Conservation (phyloP, 179 eudicot genomes). For the Patellifolia procumbens region DNA sequence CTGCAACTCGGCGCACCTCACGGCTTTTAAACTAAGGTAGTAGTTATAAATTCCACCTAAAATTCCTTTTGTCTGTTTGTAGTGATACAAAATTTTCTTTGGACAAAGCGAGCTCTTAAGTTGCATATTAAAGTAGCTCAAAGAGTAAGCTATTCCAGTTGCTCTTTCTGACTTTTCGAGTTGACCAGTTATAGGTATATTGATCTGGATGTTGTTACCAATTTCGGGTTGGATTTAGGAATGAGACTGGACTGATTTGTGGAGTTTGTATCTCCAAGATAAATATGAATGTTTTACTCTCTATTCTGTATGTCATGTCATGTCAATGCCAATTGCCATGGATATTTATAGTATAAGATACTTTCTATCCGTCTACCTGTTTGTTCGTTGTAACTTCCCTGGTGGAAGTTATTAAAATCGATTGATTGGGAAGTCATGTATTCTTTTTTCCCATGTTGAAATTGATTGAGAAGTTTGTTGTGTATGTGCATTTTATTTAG, state of each 20-base stretch:
- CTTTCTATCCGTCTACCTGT: background rate
- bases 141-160: too few relatives aligned
- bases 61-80: background rate
- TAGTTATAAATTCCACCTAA: too few relatives aligned
- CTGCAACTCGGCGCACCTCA: too few relatives aligned
- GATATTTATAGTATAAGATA: too few relatives aligned
- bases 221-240: background rate
- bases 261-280: background rate
- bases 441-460: background rate
- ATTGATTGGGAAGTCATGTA: background rate
- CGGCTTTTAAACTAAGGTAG: too few relatives aligned
- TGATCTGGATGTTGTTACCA: background rate
- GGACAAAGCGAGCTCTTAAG: background rate
- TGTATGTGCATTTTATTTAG: background rate
- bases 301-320: too few relatives aligned
- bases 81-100: background rate
- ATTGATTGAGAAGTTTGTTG: background rate
- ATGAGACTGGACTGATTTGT: background rate
- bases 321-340: background rate
- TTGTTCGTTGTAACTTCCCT: background rate
- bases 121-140: background rate
- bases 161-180: background rate
- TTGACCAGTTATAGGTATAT: background rate
- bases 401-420: background rate
- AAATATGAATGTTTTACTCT: background rate